Evolutionary conservation across 2,329 filamentous ascomycete genomes (phyloP), one percentile per base, ranked within the genome.

Genomic region (Penicillium sp.): DNA sequence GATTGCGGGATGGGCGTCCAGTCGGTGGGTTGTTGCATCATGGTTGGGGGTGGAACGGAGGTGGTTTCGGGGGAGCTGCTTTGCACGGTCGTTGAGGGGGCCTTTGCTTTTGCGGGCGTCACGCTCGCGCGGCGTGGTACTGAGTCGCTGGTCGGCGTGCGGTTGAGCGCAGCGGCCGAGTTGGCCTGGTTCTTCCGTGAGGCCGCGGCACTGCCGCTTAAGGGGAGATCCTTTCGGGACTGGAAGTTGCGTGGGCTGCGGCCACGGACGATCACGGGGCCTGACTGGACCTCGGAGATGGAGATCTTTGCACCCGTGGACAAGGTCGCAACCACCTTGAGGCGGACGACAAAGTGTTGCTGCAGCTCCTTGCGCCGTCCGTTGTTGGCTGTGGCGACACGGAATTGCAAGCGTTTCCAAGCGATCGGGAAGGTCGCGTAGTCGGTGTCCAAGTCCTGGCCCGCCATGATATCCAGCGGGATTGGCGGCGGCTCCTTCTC

Each of bases 301-400:
- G 91, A 83, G 29, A 91, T 83, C 72, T 92, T 96, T 29, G 82
- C 83, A n/a, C 91, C 91, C 56, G 91, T 94, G 1, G 90, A 84
- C 46, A 97, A 77, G 0, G 91, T 94, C 14, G 88, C 92, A 60
- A 92, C 80, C 9, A 96, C 87, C 73, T 93, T 96, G 48, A 97
- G 79, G 59, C 92, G 88, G 54, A 97, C 82, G 10, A 96, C 87
- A 73, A 97, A 97, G 76, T 97, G 93, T 70, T 97, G 93, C 71
- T 97, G 93, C 42, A 97, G 83, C 72, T 97, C 93, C 77, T 96
- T 96, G 59, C 93, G 83, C 56, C 93, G 86, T 10, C 93, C 93
- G 71, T 97, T 97, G 76, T 97, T 97, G 52, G 93, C 93, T 8
- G 93, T 97, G 16, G 93, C 93, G 71, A 93, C 96, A 65, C 93